These are phyloP conservation scores for Cercophora sp. DNA, from an alignment of 495 filamentous ascomycete genomes.

Conservation along the genomic window DNA sequence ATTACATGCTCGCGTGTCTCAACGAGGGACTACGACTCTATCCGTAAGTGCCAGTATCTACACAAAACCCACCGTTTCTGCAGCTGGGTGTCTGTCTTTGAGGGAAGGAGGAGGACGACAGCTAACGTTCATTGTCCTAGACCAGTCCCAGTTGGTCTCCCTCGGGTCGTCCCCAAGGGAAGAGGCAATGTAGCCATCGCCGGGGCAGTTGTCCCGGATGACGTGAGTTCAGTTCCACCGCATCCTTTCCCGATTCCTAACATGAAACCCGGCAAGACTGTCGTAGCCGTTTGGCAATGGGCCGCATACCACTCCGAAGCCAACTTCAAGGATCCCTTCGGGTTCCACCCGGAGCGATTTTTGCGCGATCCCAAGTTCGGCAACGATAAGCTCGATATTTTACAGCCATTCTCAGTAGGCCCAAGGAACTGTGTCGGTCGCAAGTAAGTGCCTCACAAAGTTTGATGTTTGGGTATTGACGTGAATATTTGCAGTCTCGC, in stretches of 20 bases:
- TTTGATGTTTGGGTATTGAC: not conserved
- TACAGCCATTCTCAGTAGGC: slow-evolving; percentile 52
- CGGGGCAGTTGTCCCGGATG: slow-evolving; percentile 40
- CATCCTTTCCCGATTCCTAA: slow-evolving; percentile 12
- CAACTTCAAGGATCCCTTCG: slow-evolving; percentile 44
- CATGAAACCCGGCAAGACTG: slow-evolving; percentile 32
- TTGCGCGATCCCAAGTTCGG: slow-evolving; percentile 35
- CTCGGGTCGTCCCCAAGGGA: slow-evolving; percentile 37
- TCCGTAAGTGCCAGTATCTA: no score
- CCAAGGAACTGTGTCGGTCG: slow-evolving; percentile 55
- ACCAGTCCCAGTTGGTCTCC: slow-evolving; percentile 43
- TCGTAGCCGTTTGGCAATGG: slow-evolving; percentile 46
- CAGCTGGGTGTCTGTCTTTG: no score
- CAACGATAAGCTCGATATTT: slow-evolving; percentile 41
- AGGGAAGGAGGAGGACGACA: no score
- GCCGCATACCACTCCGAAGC: slow-evolving; percentile 37
- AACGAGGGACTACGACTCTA: slow-evolving; percentile 53
- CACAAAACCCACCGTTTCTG: no score
- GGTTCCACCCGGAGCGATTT: slow-evolving; percentile 50
- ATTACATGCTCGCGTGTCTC: slow-evolving; percentile 51
- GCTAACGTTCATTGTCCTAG: no score
- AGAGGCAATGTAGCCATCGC: slow-evolving; percentile 42
- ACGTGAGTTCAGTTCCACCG: slow-evolving; percentile 24
- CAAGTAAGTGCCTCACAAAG: slow-evolving; percentile 39
- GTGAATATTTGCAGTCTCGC: slow-evolving; percentile 1